Evolutionary conservation across 495 filamentous ascomycete species (phyloP), one percentile per base, ranked within the genome.

Genomic region (Xylaria bambusicola): DNA sequence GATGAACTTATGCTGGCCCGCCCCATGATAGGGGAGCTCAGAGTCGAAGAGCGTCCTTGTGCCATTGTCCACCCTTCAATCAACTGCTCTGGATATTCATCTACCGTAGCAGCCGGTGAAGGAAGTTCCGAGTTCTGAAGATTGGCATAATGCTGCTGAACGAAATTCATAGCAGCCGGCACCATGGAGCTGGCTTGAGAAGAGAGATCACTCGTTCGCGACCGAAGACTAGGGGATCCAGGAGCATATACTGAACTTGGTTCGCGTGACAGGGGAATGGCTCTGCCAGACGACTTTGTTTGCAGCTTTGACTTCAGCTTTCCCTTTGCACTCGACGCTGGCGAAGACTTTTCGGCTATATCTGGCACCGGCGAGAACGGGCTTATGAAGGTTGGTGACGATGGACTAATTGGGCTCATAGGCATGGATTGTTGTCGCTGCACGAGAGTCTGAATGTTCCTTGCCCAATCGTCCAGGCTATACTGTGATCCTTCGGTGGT

Each of bases 31-130:
- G 70, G 80, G 42, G 78, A 80, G 60, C 67, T 80, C 42, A 84
- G 66, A 0, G 79, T 72, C 6, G 82, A 83, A 4, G 80, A 80
- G 21, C 82, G 73, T 6, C 82, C 82, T 54, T 83, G 81, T 13
- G 82, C 80, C 8, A 76, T 75, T 17, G 81, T 83, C 82, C 82
- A 83, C 2, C 80, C 80, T 62, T 81, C 80, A 40, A 83, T 83
- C 31, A 83, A 80, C 56, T 83, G 80, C 18, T 79, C 73, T 41
- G 78, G 77, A 58, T 83, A 80, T 60, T 79, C 77, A 2, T 78
- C 80, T 24, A 80, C 61, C 2, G 76, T 79, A 9, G 73, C 77
- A 10, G 76, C 74, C 33, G 82, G 81, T 2, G 81, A 82, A 7
- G 81, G 80, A 8, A 83, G 69, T 53, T 83, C 80, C 13, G 76